These are phyloP conservation scores for Lentinula detonsa DNA, from an alignment of 768 basidiomycete genomes.

Conservation along the genomic window DNA sequence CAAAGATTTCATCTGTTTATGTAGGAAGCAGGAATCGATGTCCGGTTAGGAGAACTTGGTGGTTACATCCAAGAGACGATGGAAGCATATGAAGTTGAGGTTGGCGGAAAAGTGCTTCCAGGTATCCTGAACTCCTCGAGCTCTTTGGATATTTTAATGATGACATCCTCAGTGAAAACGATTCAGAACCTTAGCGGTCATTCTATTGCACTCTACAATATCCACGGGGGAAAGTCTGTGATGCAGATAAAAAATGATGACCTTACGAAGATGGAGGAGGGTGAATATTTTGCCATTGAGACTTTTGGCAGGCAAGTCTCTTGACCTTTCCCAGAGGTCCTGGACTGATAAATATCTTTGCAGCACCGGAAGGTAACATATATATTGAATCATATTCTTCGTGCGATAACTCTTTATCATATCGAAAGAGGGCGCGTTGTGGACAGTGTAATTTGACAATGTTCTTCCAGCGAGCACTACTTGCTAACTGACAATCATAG, in stretches of 20 bases:
- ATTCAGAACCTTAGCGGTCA: slow-evolving; percentile 95
- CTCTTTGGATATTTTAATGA: not conserved
- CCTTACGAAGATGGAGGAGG: slow-evolving; percentile 97
- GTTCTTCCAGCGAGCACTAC: not conserved
- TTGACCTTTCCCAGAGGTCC: not conserved
- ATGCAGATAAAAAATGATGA: slow-evolving; percentile 86
- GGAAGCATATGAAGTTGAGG: slow-evolving; percentile 97
- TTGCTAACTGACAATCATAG: slow-evolving; percentile 26
- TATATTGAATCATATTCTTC: not conserved
- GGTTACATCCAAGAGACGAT: slow-evolving; percentile 95
- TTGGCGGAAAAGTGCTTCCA: slow-evolving; percentile 76
- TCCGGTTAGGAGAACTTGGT: slow-evolving; percentile 87
- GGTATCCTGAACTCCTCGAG: slow-evolving; percentile 34
- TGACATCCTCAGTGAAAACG: slow-evolving; percentile 65
- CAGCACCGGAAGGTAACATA: not conserved
- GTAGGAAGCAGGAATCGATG: slow-evolving; percentile 96
- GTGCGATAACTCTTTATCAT: slow-evolving; percentile 27
- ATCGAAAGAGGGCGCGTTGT: slow-evolving; percentile 87
- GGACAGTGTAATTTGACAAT: slow-evolving; percentile 52
- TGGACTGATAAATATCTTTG: not conserved
- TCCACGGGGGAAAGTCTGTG: slow-evolving; percentile 93
- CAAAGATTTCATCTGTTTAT: not conserved
- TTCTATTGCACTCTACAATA: slow-evolving; percentile 83
- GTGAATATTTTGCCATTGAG: slow-evolving; percentile 98
- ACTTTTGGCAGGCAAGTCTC: slow-evolving; percentile 63